Percentiles rank a stretch among this genome's conserved stretches.
Evolutionary conservation across 2,329 filamentous ascomycete species (phyloP).

Genomic region (Herpotrichia juniperi): DNA sequence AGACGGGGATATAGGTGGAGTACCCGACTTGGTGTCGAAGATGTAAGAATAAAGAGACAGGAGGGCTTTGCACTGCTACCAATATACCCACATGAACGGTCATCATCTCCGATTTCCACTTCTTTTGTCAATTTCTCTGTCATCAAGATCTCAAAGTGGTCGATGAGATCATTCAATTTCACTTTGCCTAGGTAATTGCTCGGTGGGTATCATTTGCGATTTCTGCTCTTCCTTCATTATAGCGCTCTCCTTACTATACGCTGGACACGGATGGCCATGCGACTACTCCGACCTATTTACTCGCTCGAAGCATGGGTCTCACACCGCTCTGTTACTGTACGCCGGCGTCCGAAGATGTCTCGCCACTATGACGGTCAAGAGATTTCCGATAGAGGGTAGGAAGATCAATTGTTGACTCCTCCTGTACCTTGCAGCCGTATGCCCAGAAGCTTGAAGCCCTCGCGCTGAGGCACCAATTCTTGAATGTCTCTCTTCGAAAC

Average conservation of each 20-base stretch:
- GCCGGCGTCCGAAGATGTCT: too few relatives aligned
- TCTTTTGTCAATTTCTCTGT: background rate
- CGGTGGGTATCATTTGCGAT: too few relatives aligned
- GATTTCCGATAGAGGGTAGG: background rate
- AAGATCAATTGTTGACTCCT: background rate
- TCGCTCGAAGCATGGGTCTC: too few relatives aligned
- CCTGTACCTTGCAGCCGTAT: background rate
- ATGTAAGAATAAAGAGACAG: background rate
- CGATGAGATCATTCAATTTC: too few relatives aligned
- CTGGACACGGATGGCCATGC: too few relatives aligned
- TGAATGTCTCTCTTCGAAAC: too few relatives aligned
- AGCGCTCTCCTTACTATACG: background rate
- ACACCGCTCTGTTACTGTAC: too few relatives aligned
- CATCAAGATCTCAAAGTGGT: background rate
- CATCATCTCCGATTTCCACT: background rate
- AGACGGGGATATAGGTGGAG: constrained; percentile 37
- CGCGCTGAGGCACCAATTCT: too few relatives aligned
- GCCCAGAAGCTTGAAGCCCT: too few relatives aligned
- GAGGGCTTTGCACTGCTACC: background rate
- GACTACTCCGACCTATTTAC: too few relatives aligned
- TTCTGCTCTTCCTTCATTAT: background rate
- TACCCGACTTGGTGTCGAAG: background rate
- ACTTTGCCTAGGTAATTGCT: too few relatives aligned
- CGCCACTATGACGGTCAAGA: too few relatives aligned
- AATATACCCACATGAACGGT: background rate